phyloP scores from a whole-genome alignment of 306 rosid genomes.

The Cyamopsis tetragonoloba region DNA sequence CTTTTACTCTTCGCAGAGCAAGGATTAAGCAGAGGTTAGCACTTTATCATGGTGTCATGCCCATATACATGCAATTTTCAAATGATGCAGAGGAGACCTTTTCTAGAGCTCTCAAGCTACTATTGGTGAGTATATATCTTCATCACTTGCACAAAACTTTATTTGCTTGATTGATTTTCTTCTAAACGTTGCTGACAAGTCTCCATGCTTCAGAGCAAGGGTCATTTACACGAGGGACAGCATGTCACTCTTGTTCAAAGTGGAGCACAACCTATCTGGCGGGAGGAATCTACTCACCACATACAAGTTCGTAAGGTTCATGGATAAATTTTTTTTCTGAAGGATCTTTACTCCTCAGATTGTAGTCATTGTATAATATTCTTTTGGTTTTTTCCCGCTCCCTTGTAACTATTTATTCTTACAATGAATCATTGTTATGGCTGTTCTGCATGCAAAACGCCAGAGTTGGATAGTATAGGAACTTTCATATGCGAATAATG shows the following conservation, averaged over 20 bases:
- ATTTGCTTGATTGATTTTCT: conserved; percentile 14
- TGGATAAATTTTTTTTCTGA: conserved; percentile 40
- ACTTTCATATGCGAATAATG: conserved; percentile 5
- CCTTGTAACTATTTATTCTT: not conserved
- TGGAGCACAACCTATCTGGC: conserved; percentile 97
- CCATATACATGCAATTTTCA: conserved; percentile 80
- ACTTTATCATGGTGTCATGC: conserved; percentile 76
- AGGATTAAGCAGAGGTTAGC: conserved; percentile 82
- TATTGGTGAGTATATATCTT: conserved; percentile 59
- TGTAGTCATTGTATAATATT: not conserved
- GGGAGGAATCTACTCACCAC: conserved; percentile 79
- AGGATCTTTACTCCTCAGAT: conserved; percentile 3
- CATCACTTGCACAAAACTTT: not conserved
- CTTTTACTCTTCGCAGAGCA: conserved; percentile 44
- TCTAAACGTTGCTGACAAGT: conserved; percentile 8
- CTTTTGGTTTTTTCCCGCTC: not conserved
- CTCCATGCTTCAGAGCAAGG: conserved; percentile 52
- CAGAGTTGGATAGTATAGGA: not conserved
- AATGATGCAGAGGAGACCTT: conserved; percentile 87
- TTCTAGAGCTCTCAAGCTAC: conserved; percentile 70
- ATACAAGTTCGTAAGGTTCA: conserved; percentile 85
- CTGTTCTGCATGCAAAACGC: conserved; percentile 15
- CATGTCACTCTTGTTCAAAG: conserved; percentile 91
- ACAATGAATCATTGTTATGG: conserved; percentile 1
- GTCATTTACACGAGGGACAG: conserved; percentile 62